Evolutionary conservation across 148 eudicot genomes (phyloP).

Genomic region (Euryodendron excelsum): DNA sequence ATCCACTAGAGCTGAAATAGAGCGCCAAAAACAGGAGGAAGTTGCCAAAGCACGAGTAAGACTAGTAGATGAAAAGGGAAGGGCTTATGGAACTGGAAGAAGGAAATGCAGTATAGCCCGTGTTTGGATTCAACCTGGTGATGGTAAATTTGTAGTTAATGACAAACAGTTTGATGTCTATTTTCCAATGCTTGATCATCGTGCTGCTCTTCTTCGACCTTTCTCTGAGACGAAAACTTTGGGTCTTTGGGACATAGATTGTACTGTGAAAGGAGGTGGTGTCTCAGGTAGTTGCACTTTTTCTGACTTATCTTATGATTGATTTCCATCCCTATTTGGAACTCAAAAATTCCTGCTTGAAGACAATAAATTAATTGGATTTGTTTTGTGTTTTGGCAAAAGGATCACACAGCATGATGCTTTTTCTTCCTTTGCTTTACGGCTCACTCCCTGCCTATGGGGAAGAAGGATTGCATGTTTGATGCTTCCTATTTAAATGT

Average conservation of each 20-base stretch:
- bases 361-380: background rate
- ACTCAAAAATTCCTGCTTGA: background rate
- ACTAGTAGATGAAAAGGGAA: constrained; percentile 76
- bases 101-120: constrained; percentile 94
- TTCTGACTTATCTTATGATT: background rate
- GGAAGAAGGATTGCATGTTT: background rate
- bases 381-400: background rate
- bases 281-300: constrained; percentile 49
- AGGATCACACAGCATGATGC: background rate
- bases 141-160: constrained; percentile 70
- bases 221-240: constrained; percentile 81
- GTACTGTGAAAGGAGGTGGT: constrained; percentile 98
- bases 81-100: constrained; percentile 95
- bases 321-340: background rate
- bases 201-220: constrained; percentile 95
- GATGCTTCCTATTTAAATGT: background rate
- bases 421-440: background rate
- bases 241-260: constrained; percentile 83
- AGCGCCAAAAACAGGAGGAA: constrained; percentile 84
- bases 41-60: constrained; percentile 75
- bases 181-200: constrained; percentile 96
- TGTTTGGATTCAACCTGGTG: constrained; percentile 95
- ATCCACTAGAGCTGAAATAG: constrained; percentile 70
- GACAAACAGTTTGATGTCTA: constrained; percentile 88
- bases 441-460: background rate